Base-by-base conservation (phyloP, 2,329 filamentous ascomycete species). In the Aureobasidium sp. region DNA sequence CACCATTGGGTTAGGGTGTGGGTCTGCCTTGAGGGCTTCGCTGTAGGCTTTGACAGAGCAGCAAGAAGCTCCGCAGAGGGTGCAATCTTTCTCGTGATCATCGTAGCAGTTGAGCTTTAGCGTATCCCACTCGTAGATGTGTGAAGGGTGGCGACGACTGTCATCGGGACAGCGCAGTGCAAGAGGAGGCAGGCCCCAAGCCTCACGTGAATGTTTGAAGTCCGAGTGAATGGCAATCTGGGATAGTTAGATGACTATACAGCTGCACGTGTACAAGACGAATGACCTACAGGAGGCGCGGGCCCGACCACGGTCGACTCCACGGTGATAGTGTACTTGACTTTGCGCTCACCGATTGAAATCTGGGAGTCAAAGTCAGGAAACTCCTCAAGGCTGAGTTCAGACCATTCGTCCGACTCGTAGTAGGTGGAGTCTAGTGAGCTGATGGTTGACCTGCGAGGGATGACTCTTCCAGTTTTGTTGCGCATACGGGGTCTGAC, bases 41-140 rank as follows among this genome's bases (percentile, higher is more conserved):
- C n/a, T 32, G 51, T 21, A 30, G n/a, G 17, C 38, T 17, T 42
- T 32, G 19, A 52, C 53, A 11, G 38, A 42, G 48, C 58, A 60
- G 54, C 58, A 60, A 40, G 50, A 24, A n/a, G 32, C 49, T 14
- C 55, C 38, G 34, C 58, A 60, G 25, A 52, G 27, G 25, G 53
- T 35, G 27, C 58, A 60, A 22, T 47, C 35, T 34, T 42, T 40
- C 40, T 54, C 54, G 50, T 55, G 54, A n/a, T 16, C 35, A 6
- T 35, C 34, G 17, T 19, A 30, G 32, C 58, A 60, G 51, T 55
- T 52, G n/a, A 59, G 51, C 47, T 60, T 60, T 21, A 55, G 49
- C 6, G 57, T 57, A 32, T 56, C 24, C 57, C 57, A 60, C 16
- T 27, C 21, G 45, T 56, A 59, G 39, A 37, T 37, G 27, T 60